Conservation (phyloP, 352 stramenopile genomes). For the Globisporangium okanoganense region DNA sequence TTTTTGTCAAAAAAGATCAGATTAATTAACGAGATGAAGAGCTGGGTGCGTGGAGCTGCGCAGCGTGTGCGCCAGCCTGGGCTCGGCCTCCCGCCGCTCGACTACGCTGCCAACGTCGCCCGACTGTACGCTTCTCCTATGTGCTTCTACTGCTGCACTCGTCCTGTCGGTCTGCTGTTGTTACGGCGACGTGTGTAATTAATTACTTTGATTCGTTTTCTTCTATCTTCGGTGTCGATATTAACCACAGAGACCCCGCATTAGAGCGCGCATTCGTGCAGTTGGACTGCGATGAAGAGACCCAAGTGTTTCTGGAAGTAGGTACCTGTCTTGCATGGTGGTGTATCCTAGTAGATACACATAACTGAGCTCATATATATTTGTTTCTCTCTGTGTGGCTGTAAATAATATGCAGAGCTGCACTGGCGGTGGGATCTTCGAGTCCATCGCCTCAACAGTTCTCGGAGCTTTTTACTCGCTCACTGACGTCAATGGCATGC, state of each 20-base stretch:
- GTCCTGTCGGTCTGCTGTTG: neutral
- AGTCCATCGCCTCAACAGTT: constrained; percentile 58
- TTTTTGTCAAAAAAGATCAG: too few species aligned
- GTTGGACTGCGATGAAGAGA: constrained; percentile 74
- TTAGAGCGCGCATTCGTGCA: constrained; percentile 64
- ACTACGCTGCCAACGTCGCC: constrained; percentile 52
- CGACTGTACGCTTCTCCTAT: constrained; percentile 30
- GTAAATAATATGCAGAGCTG: constrained; percentile 44
- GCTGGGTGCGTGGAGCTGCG: constrained; percentile 62
- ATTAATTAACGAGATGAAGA: too few species aligned
- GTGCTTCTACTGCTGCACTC: neutral
- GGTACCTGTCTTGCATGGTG: neutral
- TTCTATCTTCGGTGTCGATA: constrained; percentile 1
- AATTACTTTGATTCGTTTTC: neutral
- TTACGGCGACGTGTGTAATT: neutral
- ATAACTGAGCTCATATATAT: neutral
- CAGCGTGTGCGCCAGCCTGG: constrained; percentile 44
- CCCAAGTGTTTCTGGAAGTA: constrained; percentile 67
- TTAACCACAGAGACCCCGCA: constrained; percentile 37
- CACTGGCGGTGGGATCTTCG: constrained; percentile 61
- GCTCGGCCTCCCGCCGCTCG: constrained; percentile 47
- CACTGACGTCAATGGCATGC: constrained; percentile 80
- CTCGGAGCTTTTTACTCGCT: constrained; percentile 81
- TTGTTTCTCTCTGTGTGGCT: neutral
- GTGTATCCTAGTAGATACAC: neutral